Base-by-base conservation (phyloP, 1,284 basidiomycete species). In the Marasmius sp. region DNA sequence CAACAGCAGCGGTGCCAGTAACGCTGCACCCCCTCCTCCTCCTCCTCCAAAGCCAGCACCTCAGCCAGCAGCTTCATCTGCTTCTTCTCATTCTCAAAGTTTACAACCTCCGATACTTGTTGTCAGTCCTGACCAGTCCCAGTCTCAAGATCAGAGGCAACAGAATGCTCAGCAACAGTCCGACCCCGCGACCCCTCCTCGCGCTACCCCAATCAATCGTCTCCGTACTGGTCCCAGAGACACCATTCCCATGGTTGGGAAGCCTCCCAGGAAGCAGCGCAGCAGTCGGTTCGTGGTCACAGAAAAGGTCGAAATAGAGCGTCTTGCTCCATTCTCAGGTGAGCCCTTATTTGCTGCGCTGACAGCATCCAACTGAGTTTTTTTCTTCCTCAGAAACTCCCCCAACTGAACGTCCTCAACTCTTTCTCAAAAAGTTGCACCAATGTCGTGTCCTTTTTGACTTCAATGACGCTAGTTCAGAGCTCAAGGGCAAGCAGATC, bases 361-460 rank as follows among this genome's bases (percentile, higher is more conserved):
- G 53, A 60, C 56, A 38, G 61, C 64, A n/a, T 33, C 55, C 57
- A 58, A 37, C 58, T 63, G 51, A 68, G 60, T 63, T 62, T 57
- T 33, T 63, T 55, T 64, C 34, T 59, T 59, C 51, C 52, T 49
- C 75, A 96, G 97, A 99, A 80, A 97, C 94, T 2, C 85, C 94
- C 56, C 89, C 91, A 0, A 88, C 84, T 66, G 97, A 98, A 73
- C 89, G 96, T 49, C 88, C 94, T 51, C 91, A 93, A 65, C 83
- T 99, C 39, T 99, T 99, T 73, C 83, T 99, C 69, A 93, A 87
- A 76, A 99, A 99, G 78, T 84, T 99, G 58, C 88, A 93, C 74
- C 97, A 99, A 75, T 98, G 96, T 78, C 91, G 93, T 60, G 95
- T 98, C 64, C 82, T 99, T 22, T 99, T 99, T 73, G 97, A 99